Conservation (phyloP, 768 basidiomycete genomes). For the Suillus ampliporus region DNA sequence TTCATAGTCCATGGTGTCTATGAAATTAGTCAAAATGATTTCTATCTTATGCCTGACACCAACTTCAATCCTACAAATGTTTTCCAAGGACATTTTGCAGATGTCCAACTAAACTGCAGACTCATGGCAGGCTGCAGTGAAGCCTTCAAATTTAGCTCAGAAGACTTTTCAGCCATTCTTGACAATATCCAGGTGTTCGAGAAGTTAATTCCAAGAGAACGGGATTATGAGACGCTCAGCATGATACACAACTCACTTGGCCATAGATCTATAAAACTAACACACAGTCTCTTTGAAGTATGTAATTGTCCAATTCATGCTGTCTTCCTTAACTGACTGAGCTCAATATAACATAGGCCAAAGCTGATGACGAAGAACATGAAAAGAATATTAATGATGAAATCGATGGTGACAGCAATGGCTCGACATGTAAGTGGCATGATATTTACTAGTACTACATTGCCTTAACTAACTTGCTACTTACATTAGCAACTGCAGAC, state of each 20-base stretch:
- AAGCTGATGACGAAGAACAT: not conserved
- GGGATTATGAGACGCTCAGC: not conserved
- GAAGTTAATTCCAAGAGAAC: not conserved
- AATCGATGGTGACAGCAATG: too few relatives aligned
- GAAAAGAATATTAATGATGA: not conserved
- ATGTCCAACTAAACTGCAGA: too few relatives aligned
- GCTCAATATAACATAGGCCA: not conserved
- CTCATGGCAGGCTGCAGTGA: too few relatives aligned
- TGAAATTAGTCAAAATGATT: too few relatives aligned
- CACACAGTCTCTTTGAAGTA: constrained; percentile 9
- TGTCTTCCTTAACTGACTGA: not conserved
- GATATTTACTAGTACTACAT: not conserved
- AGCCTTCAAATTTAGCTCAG: too few relatives aligned
- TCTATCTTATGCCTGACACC: too few relatives aligned
- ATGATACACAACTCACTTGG: not conserved
- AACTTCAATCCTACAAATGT: too few relatives aligned
- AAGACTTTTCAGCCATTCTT: too few relatives aligned
- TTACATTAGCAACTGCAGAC: not conserved
- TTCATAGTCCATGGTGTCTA: too few relatives aligned
- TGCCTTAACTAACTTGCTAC: not conserved
- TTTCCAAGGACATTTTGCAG: too few relatives aligned
- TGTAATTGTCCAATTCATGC: not conserved
- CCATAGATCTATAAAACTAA: constrained; percentile 4
- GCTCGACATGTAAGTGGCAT: too few relatives aligned
- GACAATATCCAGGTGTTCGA: too few relatives aligned